phyloP scores from a whole-genome alignment of 805 yeast species.

The Starmerella floricola region DNA sequence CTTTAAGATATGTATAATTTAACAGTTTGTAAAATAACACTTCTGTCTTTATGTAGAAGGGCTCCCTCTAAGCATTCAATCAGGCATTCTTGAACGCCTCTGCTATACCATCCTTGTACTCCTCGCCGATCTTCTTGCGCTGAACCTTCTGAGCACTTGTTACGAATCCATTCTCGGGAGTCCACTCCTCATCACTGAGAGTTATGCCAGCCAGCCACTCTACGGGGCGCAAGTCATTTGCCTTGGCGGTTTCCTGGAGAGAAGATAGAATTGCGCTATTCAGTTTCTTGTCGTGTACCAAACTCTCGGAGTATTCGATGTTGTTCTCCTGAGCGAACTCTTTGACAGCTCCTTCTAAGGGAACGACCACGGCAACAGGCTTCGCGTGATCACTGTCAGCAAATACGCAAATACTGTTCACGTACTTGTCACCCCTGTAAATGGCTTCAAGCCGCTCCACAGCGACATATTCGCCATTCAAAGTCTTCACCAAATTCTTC shows the following conservation, averaged over 20 bases:
- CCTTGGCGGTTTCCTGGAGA: constrained; percentile 60
- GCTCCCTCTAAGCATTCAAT: too few species aligned
- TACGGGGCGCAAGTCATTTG: constrained; percentile 72
- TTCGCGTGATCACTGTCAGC: constrained; percentile 81
- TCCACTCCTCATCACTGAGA: constrained; percentile 85
- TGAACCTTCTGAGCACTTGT: constrained; percentile 95
- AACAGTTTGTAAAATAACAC: too few species aligned
- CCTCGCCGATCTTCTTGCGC: constrained; percentile 72
- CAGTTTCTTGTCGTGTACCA: constrained; percentile 47
- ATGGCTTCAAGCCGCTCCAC: constrained; percentile 85
- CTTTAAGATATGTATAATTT: too few species aligned
- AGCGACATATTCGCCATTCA: constrained; percentile 95
- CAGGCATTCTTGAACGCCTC: constrained; percentile 38
- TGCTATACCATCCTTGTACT: constrained; percentile 57
- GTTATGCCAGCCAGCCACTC: constrained; percentile 73
- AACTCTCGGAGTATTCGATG: constrained; percentile 38
- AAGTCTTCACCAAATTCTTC: constrained; percentile 91
- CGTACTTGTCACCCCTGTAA: constrained; percentile 70
- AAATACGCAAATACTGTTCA: constrained; percentile 77
- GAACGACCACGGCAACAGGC: constrained; percentile 84
- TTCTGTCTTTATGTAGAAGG: too few species aligned
- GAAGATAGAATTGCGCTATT: constrained; percentile 42
- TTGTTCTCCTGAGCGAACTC: constrained; percentile 48
- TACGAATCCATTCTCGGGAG: constrained; percentile 87
- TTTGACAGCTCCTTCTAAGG: constrained; percentile 56